Evolutionary conservation across 2,329 filamentous ascomycete genomes (phyloP), one percentile per base, ranked within the genome.

Genomic region (Zymoseptoria ardabiliae): DNA sequence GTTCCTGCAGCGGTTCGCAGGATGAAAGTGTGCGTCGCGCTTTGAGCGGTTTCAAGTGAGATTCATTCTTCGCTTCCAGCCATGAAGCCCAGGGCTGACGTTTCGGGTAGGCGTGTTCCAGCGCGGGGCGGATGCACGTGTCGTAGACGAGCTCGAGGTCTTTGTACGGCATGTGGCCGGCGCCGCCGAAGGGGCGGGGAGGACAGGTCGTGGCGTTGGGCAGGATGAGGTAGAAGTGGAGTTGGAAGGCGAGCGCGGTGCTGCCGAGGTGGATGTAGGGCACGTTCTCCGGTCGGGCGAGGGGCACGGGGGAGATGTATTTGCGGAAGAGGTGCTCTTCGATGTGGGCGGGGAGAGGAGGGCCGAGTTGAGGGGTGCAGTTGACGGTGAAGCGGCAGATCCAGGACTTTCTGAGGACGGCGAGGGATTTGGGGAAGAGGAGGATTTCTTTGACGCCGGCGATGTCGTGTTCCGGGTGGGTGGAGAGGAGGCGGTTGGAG

Each of bases 141-240:
- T 66, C 64, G 58, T 60, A 64, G 35, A 66, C 49, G 20, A 48
- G 41, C 50, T 66, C 62, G 10, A 66, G 52, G 50, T 58, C 59
- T 57, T 17, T 57, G 55, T 23, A 57, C 53, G 22, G 57, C 56
- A 5, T 50, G 35, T 61, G 59, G 11, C 59, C 59, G 4, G 56
- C 58, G 23, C 59, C 59, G 23, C 56, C 59, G 51, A 53, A 19
- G 8, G 51, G 51, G 7, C 51, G 20, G 17, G 51, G 22, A 30
- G 51, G 51, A 25, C 51, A 53, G 6, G 28, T n/a, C 20, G 22
- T 10, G 45, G 56, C 59, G 50, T 61, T 58, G 22, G 64, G 64
- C 2, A 66, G 61, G 52, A 66, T 52, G 22, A 66, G 61, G 56
- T 64, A 64, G 52, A 66, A 66, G 55, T 66, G 59, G n/a, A 66